phyloP scores from a whole-genome alignment of 805 yeast genomes.

The Kluyveromyces wickerhamii region DNA sequence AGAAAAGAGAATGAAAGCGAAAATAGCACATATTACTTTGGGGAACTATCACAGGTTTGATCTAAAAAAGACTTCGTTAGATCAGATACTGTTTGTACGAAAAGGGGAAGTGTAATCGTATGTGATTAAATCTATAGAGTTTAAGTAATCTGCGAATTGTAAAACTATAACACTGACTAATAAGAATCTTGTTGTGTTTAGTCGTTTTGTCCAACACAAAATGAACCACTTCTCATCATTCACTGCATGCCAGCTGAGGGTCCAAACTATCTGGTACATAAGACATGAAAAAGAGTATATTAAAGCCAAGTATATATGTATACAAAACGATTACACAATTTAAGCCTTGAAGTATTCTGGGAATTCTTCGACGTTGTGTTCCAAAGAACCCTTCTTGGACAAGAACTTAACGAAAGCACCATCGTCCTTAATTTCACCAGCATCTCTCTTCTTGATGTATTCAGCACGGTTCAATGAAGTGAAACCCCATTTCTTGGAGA shows the following conservation, averaged over 20 bases:
- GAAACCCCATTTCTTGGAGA: conserved; percentile 99
- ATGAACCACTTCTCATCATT: too few species aligned
- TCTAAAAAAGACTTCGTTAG: not conserved
- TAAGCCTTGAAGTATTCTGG: conserved; percentile 66
- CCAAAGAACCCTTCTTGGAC: conserved; percentile 92
- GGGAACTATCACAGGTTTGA: conserved; percentile 5
- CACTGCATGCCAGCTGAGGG: too few species aligned
- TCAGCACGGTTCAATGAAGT: conserved; percentile 97
- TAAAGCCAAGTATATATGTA: not conserved
- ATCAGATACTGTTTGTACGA: conserved; percentile 3
- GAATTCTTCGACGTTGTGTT: conserved; percentile 85
- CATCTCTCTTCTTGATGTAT: conserved; percentile 87
- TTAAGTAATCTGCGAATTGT: not conserved
- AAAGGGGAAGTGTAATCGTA: too few species aligned
- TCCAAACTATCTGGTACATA: too few species aligned
- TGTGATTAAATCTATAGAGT: too few species aligned
- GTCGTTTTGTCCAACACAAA: too few species aligned
- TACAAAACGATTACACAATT: conserved; percentile 9
- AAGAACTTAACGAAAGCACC: conserved; percentile 99
- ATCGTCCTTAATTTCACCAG: conserved; percentile 98
- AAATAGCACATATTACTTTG: conserved; percentile 3
- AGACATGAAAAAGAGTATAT: not conserved
- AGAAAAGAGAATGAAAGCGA: conserved; percentile 4
- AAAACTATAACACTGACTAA: too few species aligned
- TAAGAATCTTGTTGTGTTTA: too few species aligned